Evolutionary conservation across 371 early-diverging fungal genomes (phyloP).

Genomic region (Rhizopus arrhizus): DNA sequence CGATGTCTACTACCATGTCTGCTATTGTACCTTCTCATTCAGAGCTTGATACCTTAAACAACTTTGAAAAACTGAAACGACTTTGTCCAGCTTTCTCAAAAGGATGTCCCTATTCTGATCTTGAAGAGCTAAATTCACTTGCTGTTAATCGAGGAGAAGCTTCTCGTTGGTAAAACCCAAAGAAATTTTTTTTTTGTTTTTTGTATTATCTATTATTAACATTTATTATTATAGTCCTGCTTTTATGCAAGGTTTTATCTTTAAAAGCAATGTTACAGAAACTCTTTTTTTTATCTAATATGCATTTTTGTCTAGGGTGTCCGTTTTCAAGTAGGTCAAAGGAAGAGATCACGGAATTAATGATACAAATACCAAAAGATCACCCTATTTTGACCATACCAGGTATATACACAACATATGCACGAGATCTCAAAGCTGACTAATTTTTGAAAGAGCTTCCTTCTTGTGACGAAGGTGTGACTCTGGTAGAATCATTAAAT

Average conservation of each 20-base stretch:
- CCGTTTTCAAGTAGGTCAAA: slow-evolving; percentile 44
- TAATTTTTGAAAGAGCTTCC: slow-evolving; percentile 32
- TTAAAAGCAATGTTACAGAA: background rate
- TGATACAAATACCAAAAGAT: slow-evolving; percentile 40
- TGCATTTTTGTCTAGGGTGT: slow-evolving; percentile 33
- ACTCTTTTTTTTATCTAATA: background rate
- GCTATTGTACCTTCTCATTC: slow-evolving; percentile 40
- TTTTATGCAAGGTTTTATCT: slow-evolving; percentile 43
- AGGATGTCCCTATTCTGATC: slow-evolving; percentile 52
- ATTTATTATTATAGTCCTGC: slow-evolving; percentile 37
- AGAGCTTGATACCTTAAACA: slow-evolving; percentile 39
- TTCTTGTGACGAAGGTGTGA: slow-evolving; percentile 42
- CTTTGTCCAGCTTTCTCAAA: slow-evolving; percentile 53
- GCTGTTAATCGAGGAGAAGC: slow-evolving; percentile 42
- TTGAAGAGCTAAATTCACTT: slow-evolving; percentile 37
- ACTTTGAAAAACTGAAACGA: slow-evolving; percentile 43
- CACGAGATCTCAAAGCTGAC: background rate
- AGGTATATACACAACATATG: slow-evolving; percentile 26
- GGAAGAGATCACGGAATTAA: slow-evolving; percentile 38
- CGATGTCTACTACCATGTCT: background rate
- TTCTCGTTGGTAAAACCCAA: slow-evolving; percentile 42
- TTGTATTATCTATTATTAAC: background rate
- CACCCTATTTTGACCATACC: slow-evolving; percentile 45
- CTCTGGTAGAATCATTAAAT: slow-evolving; percentile 43
- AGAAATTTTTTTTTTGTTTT: background rate